Conservation (phyloP, 352 stramenopile genomes). For the Phytophthora colocasiae region DNA sequence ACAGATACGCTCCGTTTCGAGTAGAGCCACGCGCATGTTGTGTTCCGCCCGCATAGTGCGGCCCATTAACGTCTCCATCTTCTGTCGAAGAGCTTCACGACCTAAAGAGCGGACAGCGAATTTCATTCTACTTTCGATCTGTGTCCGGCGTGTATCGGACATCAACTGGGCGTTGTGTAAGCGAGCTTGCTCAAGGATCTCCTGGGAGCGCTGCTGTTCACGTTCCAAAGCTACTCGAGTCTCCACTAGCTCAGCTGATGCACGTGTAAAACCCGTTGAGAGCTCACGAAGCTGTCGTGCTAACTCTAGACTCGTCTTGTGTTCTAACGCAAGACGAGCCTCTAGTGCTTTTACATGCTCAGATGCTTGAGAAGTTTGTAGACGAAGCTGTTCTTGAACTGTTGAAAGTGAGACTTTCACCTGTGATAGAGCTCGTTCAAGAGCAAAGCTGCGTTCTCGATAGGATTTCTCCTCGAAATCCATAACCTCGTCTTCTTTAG, state of each 20-base stretch:
- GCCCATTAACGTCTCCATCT: constrained; percentile 66
- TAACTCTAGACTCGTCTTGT: constrained; percentile 51
- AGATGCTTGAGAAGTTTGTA: constrained; percentile 38
- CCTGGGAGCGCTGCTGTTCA: constrained; percentile 37
- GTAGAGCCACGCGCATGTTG: constrained; percentile 54
- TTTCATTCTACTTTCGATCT: constrained; percentile 64
- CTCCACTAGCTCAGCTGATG: constrained; percentile 54
- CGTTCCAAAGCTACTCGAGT: constrained; percentile 60
- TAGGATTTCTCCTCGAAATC: constrained; percentile 50
- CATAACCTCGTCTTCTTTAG: constrained; percentile 16
- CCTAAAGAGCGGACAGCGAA: constrained; percentile 64
- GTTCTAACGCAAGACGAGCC: constrained; percentile 65
- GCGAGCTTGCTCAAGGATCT: constrained; percentile 55
- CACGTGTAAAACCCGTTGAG: constrained; percentile 47
- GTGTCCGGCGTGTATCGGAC: constrained; percentile 55
- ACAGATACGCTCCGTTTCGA: constrained; percentile 45
- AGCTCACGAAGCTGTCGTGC: constrained; percentile 62
- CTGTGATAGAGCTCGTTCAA: constrained; percentile 58
- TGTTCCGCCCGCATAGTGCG: constrained; percentile 63
- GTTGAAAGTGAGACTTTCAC: constrained; percentile 49
- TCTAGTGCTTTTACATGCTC: constrained; percentile 47
- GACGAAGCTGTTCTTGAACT: constrained; percentile 39
- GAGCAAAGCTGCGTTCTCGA: constrained; percentile 56
- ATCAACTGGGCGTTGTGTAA: constrained; percentile 55
- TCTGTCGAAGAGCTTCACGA: constrained; percentile 67